phyloP scores from a whole-genome alignment of 495 filamentous ascomycete genomes.

The Hypoxylon rickii region DNA sequence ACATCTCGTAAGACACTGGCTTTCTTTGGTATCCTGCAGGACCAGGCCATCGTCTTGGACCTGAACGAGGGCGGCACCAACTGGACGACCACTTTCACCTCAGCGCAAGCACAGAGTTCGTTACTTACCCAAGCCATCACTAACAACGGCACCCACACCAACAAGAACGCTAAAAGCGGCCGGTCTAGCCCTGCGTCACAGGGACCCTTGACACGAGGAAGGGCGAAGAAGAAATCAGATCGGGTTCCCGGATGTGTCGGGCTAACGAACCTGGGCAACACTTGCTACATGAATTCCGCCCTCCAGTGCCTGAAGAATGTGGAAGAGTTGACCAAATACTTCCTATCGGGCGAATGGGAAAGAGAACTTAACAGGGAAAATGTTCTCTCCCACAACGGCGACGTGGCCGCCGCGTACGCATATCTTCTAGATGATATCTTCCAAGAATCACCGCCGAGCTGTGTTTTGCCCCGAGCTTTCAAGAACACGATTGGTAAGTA shows the following conservation, averaged over 20 bases:
- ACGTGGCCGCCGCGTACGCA: conserved; percentile 81
- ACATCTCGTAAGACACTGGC: conserved; percentile 31
- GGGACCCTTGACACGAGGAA: conserved; percentile 65
- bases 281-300: conserved; percentile 98
- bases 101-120: conserved; percentile 16
- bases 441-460: conserved; percentile 59
- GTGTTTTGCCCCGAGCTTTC: conserved; percentile 74
- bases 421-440: conserved; percentile 75
- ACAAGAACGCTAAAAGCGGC: conserved; percentile 51
- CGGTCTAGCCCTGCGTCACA: conserved; percentile 66
- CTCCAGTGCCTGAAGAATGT: conserved; percentile 90
- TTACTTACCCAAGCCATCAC: conserved; percentile 38
- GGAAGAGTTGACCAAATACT: conserved; percentile 89
- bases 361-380: conserved; percentile 82
- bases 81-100: conserved; percentile 33
- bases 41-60: conserved; percentile 45
- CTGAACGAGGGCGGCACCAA: conserved; percentile 35
- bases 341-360: conserved; percentile 73
- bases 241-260: conserved; percentile 75
- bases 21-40: conserved; percentile 39
- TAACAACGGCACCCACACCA: conserved; percentile 35
- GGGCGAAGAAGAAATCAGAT: conserved; percentile 61
- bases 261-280: conserved; percentile 89
- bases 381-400: conserved; percentile 78
- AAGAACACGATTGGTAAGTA: conserved; percentile 79